These are phyloP conservation scores for Lentinula lateritia DNA, from an alignment of 768 basidiomycete genomes.

Conservation along the genomic window DNA sequence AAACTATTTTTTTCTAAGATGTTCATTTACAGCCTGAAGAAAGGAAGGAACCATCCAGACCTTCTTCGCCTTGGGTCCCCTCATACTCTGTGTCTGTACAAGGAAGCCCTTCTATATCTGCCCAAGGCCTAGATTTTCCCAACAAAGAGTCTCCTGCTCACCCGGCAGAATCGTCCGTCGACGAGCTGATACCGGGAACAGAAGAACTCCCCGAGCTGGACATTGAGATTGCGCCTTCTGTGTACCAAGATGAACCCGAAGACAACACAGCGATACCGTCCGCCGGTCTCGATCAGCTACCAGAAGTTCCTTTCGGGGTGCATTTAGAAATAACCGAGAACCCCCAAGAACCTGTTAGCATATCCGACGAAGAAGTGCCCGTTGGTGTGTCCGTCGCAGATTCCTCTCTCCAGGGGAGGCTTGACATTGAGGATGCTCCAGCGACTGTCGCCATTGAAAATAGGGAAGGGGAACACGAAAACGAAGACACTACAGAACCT, in stretches of 20 bases:
- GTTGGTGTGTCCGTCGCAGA: neutral
- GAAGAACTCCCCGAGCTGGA: no score
- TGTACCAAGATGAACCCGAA: neutral
- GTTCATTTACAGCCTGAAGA: slow-evolving; percentile 3
- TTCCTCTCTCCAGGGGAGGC: neutral
- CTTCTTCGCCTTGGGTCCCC: slow-evolving; percentile 30
- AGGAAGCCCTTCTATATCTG: slow-evolving; percentile 18
- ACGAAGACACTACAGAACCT: neutral
- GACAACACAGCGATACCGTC: neutral
- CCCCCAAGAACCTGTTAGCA: neutral
- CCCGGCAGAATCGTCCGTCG: neutral
- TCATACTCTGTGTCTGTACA: slow-evolving; percentile 38
- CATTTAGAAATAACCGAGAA: neutral
- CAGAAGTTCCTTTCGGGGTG: neutral
- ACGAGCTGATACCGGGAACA: neutral
- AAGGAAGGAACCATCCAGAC: neutral
- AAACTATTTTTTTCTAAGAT: neutral
- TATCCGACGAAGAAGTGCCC: neutral
- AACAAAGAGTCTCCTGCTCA: neutral
- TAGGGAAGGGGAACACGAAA: neutral
- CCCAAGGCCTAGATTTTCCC: neutral
- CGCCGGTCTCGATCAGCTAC: neutral
- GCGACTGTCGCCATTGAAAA: neutral
- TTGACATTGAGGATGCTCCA: neutral
- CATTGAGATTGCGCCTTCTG: neutral